Percentiles rank a stretch among this genome's conserved stretches.
Conservation (phyloP, 2,329 filamentous ascomycete genomes). For the Ophiocordyceps camponoti-floridani region DNA sequence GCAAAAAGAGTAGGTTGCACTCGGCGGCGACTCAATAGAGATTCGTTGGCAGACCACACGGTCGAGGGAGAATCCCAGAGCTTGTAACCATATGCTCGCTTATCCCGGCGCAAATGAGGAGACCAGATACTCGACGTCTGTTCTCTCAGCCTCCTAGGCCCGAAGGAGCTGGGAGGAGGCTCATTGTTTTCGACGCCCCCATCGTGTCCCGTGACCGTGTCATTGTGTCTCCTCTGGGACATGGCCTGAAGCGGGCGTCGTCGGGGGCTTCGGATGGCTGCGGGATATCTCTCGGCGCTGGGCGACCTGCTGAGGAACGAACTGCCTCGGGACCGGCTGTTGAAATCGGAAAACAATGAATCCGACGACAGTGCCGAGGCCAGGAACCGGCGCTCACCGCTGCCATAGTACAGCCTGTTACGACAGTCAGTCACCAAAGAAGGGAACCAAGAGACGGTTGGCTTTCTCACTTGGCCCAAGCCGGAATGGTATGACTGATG, state of each 20-base stretch:
- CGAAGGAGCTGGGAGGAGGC: constrained; percentile 12
- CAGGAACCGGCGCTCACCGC: constrained; percentile 39
- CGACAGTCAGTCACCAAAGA: not conserved
- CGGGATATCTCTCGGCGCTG: constrained; percentile 27
- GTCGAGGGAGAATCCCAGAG: constrained; percentile 60
- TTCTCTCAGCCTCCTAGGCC: constrained; percentile 19
- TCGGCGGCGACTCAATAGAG: constrained; percentile 48
- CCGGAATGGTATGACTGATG: constrained; percentile 26
- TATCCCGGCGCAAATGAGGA: constrained; percentile 50
- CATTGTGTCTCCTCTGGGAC: constrained; percentile 3
- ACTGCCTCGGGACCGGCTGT: constrained; percentile 27
- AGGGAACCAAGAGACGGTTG: not conserved
- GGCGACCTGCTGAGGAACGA: constrained; percentile 29
- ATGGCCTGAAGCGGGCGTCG: constrained; percentile 22
- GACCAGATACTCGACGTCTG: constrained; percentile 51
- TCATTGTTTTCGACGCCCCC: constrained; percentile 10
- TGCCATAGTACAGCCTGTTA: constrained; percentile 49
- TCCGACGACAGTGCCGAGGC: constrained; percentile 24
- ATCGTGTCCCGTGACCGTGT: not conserved
- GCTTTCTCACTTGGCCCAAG: constrained; percentile 32
- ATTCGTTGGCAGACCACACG: constrained; percentile 42
- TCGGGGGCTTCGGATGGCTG: constrained; percentile 25
- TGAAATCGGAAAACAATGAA: constrained; percentile 25
- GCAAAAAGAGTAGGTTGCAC: constrained; percentile 60
- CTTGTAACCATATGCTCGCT: constrained; percentile 37